Base-by-base conservation (phyloP, 257 asterid genomes). In the Nicotiana undulata region DNA sequence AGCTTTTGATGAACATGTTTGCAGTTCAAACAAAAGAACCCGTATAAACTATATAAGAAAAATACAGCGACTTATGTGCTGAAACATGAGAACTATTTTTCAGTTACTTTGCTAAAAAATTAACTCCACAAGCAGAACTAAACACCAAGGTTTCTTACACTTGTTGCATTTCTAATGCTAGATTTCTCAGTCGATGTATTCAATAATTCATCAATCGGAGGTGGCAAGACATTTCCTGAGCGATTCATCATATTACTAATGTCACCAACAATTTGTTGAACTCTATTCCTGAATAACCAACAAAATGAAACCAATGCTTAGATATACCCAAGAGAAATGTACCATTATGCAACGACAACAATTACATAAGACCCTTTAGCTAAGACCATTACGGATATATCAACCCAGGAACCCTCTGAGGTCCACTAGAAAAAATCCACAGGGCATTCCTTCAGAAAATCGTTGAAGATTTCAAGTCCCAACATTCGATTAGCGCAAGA, bases 181-280 rank as follows among this genome's bases (percentile, higher is more conserved):
- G 88, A 37, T 85, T 80, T 88, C 79, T 93, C 97, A 28, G 88
- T 72, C 76, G 74, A 82, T 82, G 80, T 44, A 83, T 82, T 86
- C 78, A 78, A 66, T 51, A 83, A 22, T 83, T 89, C 95, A 78
- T 90, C 96, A 80, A 56, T 53, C 0, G 99, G 96, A 82, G 93
- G 88, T 79, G 99, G 99, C 90, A 95, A 86, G 81, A 89, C 82
- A 83, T 80, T 80, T 84, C 99, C 99, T 9, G 92, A 76, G 75
- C 95, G 92, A 72, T 88, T 86, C 81, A 75, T 76, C 82, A 67
- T 81, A 85, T 80, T 90, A 86, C 87, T 86, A 78, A 93, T 32
- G 76, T 86, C 89, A 83, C 99, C 99, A 84, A 84, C 97, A 77
- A 95, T 91, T 90, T 93, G 93, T 85, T 95, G 97, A 63, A 95